Percentiles rank a stretch among this genome's conserved stretches.
Evolutionary conservation across 2,329 filamentous ascomycete species (phyloP).

Genomic region (Huntiella savannae): DNA sequence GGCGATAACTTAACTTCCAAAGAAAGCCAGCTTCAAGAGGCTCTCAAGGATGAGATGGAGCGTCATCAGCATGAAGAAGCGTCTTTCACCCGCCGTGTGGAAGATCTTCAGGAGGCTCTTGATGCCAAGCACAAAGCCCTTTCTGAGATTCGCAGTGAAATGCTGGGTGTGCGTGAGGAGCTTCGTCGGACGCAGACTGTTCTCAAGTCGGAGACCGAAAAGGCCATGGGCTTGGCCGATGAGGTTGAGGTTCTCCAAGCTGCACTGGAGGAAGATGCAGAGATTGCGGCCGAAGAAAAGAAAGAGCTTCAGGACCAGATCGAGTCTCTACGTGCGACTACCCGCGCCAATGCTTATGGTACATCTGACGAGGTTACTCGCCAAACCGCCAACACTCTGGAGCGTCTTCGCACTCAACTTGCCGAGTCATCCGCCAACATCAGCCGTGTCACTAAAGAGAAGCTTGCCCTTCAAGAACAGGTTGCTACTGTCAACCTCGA

Average conservation of each 20-base stretch:
- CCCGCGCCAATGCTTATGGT: constrained; percentile 14
- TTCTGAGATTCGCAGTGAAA: constrained; percentile 45
- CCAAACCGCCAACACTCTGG: constrained; percentile 17
- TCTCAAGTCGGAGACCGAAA: constrained; percentile 42
- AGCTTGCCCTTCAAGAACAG: constrained; percentile 43
- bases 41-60: constrained; percentile 50
- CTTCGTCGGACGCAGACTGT: constrained; percentile 48
- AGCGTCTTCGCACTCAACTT: constrained; percentile 35
- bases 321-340: constrained; percentile 14
- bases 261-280: constrained; percentile 43
- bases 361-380: constrained; percentile 12
- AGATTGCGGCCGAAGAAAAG: constrained; percentile 27
- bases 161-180: constrained; percentile 48
- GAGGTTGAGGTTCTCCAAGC: constrained; percentile 57
- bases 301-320: constrained; percentile 15
- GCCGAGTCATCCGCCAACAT: constrained; percentile 40
- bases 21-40: constrained; percentile 47
- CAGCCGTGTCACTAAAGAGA: constrained; percentile 37
- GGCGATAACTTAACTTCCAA: constrained; percentile 50
- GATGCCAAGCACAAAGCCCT: constrained; percentile 45
- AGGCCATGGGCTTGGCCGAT: constrained; percentile 49
- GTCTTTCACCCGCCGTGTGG: constrained; percentile 51
- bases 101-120: constrained; percentile 53
- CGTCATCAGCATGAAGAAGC: constrained; percentile 55
- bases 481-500: constrained; percentile 40